Percentiles rank a stretch among this genome's conserved stretches.
Evolutionary conservation across 495 filamentous ascomycete species (phyloP).

Genomic region (Penicillium psychrofluorescens): DNA sequence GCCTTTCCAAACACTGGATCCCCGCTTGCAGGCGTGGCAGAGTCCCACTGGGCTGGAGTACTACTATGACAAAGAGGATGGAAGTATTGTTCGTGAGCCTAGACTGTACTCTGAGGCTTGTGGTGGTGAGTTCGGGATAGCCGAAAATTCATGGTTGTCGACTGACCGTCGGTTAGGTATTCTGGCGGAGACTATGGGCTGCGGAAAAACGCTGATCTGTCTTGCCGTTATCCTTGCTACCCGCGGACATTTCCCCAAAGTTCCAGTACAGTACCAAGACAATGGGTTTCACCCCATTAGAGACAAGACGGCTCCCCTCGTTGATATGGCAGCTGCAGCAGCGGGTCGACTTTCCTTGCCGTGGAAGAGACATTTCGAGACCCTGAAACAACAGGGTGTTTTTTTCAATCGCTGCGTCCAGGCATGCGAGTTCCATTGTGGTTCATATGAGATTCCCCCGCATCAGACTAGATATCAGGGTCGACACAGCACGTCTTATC

Average conservation of each 20-base stretch:
- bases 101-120: conserved; percentile 64
- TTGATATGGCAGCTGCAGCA: conserved; percentile 66
- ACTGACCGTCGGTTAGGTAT: conserved; percentile 19
- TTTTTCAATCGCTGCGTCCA: conserved; percentile 42
- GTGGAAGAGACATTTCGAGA: conserved; percentile 57
- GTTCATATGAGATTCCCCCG: conserved; percentile 47
- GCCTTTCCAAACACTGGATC: conserved; percentile 60
- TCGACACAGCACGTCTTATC: conserved; percentile 34
- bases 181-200: conserved; percentile 55
- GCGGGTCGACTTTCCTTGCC: conserved; percentile 58
- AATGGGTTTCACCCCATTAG: conserved; percentile 30
- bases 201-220: conserved; percentile 86
- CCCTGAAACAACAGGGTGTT: conserved; percentile 22
- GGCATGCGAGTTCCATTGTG: conserved; percentile 46
- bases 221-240: conserved; percentile 79
- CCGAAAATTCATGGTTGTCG: neutral
- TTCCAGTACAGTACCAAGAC: conserved; percentile 55
- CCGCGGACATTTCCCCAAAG: conserved; percentile 55
- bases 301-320: conserved; percentile 41
- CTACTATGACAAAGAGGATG: conserved; percentile 66
- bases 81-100: conserved; percentile 52
- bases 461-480: conserved; percentile 35
- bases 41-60: conserved; percentile 57
- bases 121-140: conserved; percentile 47
- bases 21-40: conserved; percentile 50